Evolutionary conservation across 192 early-diverging fungal genomes (phyloP).

Genomic region (Gaertneriomyces sp.): DNA sequence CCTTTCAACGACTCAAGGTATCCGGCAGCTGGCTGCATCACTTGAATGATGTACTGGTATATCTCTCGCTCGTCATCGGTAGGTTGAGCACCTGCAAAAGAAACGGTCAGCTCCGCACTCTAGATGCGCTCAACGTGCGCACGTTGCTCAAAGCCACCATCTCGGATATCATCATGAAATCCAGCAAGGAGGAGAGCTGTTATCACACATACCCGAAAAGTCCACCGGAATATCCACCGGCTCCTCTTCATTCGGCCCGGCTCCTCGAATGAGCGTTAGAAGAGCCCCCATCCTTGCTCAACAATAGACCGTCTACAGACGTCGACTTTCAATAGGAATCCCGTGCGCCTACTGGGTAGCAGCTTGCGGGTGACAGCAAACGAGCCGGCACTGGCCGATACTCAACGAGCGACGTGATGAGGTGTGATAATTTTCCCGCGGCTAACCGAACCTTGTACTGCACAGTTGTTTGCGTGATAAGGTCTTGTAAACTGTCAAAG

Average conservation of each 20-base stretch:
- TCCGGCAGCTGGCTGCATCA: conserved; percentile 51
- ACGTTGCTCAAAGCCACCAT: background rate
- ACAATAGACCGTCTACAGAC: background rate
- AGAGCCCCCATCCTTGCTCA: conserved; percentile 37
- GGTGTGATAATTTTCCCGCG: too few relatives aligned
- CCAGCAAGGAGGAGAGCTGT: too few relatives aligned
- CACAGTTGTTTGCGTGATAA: too few relatives aligned
- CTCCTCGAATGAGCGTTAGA: conserved; percentile 33
- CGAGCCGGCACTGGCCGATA: too few relatives aligned
- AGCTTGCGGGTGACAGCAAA: too few relatives aligned
- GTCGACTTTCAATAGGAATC: too few relatives aligned
- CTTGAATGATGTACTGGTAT: conserved; percentile 51
- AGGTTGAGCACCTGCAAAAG: conserved; percentile 42
- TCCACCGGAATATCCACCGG: conserved; percentile 42
- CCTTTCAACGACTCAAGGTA: conserved; percentile 53
- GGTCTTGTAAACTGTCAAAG: too few relatives aligned
- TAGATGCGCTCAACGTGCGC: background rate
- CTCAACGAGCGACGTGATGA: too few relatives aligned
- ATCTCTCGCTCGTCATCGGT: conserved; percentile 62
- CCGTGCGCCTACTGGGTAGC: too few relatives aligned
- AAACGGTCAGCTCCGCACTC: background rate
- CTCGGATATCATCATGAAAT: background rate
- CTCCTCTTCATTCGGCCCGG: conserved; percentile 27
- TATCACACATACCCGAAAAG: conserved; percentile 33
- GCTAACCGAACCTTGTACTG: too few relatives aligned